phyloP scores from a whole-genome alignment of 164 flowering plant genomes.

The Kalanchoe fedtschenkoi region DNA sequence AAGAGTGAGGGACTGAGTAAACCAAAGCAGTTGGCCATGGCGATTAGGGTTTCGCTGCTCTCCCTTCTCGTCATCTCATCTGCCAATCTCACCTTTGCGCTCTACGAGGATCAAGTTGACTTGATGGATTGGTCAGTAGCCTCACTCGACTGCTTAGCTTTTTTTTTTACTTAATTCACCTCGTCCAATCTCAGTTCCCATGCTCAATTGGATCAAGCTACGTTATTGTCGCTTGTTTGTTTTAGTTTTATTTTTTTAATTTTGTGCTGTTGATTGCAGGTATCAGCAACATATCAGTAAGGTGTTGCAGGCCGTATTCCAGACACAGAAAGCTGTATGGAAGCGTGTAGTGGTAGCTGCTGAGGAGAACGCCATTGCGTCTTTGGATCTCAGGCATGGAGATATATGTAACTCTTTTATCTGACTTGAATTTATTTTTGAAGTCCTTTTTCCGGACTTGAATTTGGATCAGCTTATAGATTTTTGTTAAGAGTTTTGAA shows the following conservation, averaged over 20 bases:
- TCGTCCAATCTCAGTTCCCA: neutral
- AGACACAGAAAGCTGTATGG: conserved; percentile 78
- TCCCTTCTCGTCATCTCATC: conserved; percentile 22
- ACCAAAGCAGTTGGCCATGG: conserved; percentile 25
- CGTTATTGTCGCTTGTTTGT: too few species aligned
- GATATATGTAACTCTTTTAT: conserved; percentile 55
- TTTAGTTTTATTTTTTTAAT: neutral
- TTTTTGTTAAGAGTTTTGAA: neutral
- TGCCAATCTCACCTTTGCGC: conserved; percentile 21
- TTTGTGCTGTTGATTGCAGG: conserved; percentile 27
- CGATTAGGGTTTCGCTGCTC: conserved; percentile 38
- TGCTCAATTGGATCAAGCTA: too few species aligned
- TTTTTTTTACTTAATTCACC: neutral
- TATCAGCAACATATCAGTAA: conserved; percentile 87
- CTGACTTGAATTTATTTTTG: neutral
- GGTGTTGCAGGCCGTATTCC: conserved; percentile 86
- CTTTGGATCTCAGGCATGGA: conserved; percentile 90
- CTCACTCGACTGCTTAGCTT: neutral
- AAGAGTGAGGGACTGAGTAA: neutral
- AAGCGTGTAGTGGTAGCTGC: conserved; percentile 91
- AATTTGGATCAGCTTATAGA: neutral
- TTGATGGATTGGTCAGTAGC: conserved; percentile 70
- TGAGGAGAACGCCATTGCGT: conserved; percentile 88
- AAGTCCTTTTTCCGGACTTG: neutral
- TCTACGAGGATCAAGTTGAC: conserved; percentile 90